phyloP scores from a whole-genome alignment of 1,284 basidiomycete genomes.

The Trichosporon asahii region DNA sequence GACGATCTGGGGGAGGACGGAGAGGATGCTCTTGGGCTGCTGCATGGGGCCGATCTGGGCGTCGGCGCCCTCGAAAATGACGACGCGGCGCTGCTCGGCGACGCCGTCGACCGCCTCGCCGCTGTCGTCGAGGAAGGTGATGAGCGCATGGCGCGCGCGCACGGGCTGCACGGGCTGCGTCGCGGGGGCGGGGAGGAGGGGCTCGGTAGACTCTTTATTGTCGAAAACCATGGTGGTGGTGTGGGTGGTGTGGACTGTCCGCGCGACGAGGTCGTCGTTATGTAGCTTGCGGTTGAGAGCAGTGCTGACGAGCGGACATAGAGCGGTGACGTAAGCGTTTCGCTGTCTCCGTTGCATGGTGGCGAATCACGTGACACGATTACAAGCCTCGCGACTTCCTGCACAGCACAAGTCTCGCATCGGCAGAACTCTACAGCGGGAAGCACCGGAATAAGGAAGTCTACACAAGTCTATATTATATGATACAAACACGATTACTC shows the following conservation, averaged over 20 bases:
- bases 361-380: neutral
- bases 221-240: neutral
- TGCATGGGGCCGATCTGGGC: neutral
- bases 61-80: neutral
- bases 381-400: neutral
- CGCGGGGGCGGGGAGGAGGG: neutral
- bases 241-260: neutral
- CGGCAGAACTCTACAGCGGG: neutral
- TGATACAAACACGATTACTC: neutral
- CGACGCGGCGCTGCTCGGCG: constrained; percentile 2
- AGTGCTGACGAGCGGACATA: neutral
- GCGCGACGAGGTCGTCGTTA: neutral
- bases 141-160: neutral
- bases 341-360: neutral
- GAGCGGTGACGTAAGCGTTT: constrained; percentile 1
- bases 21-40: neutral
- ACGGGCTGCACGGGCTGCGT: neutral
- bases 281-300: neutral
- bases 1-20: neutral
- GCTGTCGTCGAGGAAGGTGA: constrained; percentile 1
- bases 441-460: neutral
- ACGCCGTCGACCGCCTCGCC: neutral
- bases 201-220: neutral
- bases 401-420: neutral
- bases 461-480: neutral